Conservation (phyloP, 768 basidiomycete species). For the Mycena galopus region DNA sequence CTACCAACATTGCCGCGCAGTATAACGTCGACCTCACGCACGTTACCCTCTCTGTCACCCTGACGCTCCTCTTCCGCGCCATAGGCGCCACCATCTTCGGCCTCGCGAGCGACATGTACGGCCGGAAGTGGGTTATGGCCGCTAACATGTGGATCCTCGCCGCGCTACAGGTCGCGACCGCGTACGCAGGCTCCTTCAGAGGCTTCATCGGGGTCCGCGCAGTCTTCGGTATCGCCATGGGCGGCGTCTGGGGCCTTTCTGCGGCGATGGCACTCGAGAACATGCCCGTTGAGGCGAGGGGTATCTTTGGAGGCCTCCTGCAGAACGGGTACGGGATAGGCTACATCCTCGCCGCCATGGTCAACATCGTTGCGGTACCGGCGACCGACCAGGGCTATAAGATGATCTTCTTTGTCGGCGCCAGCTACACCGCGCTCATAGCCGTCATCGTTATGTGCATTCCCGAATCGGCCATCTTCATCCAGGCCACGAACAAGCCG, state of each 20-base stretch:
- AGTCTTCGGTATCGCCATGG: constrained; percentile 6
- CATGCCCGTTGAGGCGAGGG: background rate
- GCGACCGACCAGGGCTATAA: background rate
- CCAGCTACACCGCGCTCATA: background rate
- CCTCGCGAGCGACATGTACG: constrained; percentile 6
- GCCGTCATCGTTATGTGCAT: background rate
- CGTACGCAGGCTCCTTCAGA: background rate
- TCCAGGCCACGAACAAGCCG: background rate
- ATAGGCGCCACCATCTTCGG: background rate
- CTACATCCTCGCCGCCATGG: constrained; percentile 1
- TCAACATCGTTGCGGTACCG: background rate
- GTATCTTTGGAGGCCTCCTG: background rate
- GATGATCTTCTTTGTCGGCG: constrained; percentile 2
- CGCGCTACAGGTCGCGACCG: background rate
- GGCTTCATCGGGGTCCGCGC: background rate
- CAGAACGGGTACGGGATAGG: background rate
- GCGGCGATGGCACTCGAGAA: constrained; percentile 3
- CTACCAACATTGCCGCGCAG: constrained; percentile 3
- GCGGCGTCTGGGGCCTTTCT: background rate
- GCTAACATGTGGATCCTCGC: constrained; percentile 2
- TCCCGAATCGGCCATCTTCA: constrained; percentile 1
- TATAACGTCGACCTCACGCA: background rate
- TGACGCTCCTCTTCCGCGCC: constrained; percentile 3
- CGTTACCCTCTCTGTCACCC: background rate
- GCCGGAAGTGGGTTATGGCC: constrained; percentile 2